A percentile compares a stretch with the other conserved stretches of the same genome.
Evolutionary conservation across 2,329 filamentous ascomycete species (phyloP).

Genomic region (Scytalidium lignicola): DNA sequence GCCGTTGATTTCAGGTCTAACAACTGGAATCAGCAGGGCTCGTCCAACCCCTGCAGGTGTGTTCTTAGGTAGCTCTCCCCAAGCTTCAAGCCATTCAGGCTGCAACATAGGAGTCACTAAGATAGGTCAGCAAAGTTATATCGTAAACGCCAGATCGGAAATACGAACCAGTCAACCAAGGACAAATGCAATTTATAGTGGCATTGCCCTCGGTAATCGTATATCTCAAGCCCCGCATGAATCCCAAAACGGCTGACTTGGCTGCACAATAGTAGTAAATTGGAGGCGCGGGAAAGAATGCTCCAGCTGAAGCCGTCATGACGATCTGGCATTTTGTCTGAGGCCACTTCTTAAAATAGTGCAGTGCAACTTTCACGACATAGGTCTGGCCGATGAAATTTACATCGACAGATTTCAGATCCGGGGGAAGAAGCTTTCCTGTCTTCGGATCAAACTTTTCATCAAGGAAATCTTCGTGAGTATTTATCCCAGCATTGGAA

Average conservation of each 20-base stretch:
- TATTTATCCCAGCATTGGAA: constrained; percentile 18
- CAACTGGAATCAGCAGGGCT: not conserved
- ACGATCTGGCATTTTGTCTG: constrained; percentile 1
- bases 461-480: not conserved
- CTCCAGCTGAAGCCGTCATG: constrained; percentile 9
- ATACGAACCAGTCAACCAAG: constrained; percentile 16
- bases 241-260: constrained; percentile 15
- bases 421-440: constrained; percentile 5
- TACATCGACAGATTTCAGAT: constrained; percentile 12
- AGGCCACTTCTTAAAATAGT: constrained; percentile 6
- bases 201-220: constrained; percentile 10
- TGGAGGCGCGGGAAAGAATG: constrained; percentile 4
- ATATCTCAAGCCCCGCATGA: constrained; percentile 13
- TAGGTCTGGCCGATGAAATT: constrained; percentile 11
- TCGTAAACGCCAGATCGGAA: not conserved
- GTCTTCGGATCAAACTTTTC: constrained; percentile 8
- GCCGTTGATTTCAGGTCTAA: constrained; percentile 3
- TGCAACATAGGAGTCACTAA: constrained; percentile 3
- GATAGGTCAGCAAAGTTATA: not conserved
- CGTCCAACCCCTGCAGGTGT: not conserved
- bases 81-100: not conserved
- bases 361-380: constrained; percentile 9
- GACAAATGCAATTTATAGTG: constrained; percentile 20
- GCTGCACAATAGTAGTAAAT: constrained; percentile 13
- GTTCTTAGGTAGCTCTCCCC: not conserved